Conservation (phyloP, 2,329 filamentous ascomycete species). For the Colletotrichum costaricense region DNA sequence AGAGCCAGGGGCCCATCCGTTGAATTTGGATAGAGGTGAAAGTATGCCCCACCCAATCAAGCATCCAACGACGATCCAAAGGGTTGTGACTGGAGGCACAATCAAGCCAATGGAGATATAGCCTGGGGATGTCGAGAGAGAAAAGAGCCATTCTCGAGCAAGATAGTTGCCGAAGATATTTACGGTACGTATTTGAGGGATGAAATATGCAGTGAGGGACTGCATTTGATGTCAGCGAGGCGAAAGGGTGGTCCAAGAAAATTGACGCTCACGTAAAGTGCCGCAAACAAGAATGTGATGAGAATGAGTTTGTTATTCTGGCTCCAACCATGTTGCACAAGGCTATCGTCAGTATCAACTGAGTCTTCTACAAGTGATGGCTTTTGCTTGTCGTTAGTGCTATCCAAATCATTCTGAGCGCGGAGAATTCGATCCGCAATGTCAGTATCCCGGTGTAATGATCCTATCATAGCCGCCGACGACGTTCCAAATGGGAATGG, state of each 20-base stretch:
- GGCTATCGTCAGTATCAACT: not conserved
- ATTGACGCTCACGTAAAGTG: constrained; percentile 6
- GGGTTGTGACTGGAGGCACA: not conserved
- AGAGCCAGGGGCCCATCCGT: not conserved
- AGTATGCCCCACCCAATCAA: not conserved
- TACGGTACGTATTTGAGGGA: not conserved
- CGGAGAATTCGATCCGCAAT: not conserved
- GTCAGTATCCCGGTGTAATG: not conserved
- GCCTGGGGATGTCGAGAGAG: constrained; percentile 1
- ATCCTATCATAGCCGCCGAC: constrained; percentile 4
- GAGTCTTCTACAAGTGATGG: not conserved
- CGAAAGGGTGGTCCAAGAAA: not conserved
- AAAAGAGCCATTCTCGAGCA: not conserved
- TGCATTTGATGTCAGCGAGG: not conserved
- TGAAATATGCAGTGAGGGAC: not conserved
- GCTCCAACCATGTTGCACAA: not conserved
- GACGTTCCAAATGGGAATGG: constrained; percentile 8
- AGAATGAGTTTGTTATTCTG: not conserved
- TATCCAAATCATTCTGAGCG: constrained; percentile 4
- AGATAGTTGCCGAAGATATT: constrained; percentile 4
- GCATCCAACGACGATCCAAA: constrained; percentile 3
- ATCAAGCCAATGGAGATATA: constrained; percentile 5
- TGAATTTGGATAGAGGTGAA: not conserved
- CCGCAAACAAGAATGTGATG: not conserved
- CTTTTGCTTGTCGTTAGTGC: not conserved